Evolutionary conservation across 768 basidiomycete genomes (phyloP), one percentile per base, ranked within the genome.

Genomic region (Boletus tomentosulus): DNA sequence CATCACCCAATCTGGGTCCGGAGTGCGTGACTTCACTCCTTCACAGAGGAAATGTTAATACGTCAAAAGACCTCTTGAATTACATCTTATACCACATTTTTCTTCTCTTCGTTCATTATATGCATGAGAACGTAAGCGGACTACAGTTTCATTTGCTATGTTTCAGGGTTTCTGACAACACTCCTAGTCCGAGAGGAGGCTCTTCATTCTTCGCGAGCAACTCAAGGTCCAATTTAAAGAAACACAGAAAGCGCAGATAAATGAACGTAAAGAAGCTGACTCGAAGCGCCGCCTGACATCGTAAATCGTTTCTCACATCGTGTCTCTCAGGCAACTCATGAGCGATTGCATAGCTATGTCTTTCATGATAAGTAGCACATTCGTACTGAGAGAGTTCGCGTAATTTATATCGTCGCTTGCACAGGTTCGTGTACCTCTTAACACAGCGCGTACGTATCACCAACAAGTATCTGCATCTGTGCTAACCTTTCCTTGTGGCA

Each of bases 341-440:
- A 53, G 15, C 50, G 48, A 43, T 19, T 45, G n/a, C 11, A 22
- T 51, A 87, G 85, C 59, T 87, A 87, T 62, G 84, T 87, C 27
- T 88, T 87, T 66, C 86, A 87, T 81, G 86, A 87, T 85, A 74
- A 84, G 83, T 56, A 54, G 11, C 44, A 31, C 33, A 47, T 55
- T 44, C 59, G 15, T 31, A 48, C 2, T n/a, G 37, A 16, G 27
- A 33, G 37, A 54, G 50, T 48, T 55, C 55, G 37, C 48, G 15
- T 54, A 53, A 50, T 50, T 64, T 49, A 63, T 42, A 33, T 56
- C 48, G 51, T 47, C 33, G 22, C 56, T 57, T 67, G 54, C 54
- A 77, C 84, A 89, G 77, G 88, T 90, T 70, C 84, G 88, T 56
- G 89, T 90, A 52, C 88, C 88, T 27, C 71, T 90, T 49, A 89